phyloP scores from a whole-genome alignment of 176 grass and related monocot genomes.

The Triticum turgidum region DNA sequence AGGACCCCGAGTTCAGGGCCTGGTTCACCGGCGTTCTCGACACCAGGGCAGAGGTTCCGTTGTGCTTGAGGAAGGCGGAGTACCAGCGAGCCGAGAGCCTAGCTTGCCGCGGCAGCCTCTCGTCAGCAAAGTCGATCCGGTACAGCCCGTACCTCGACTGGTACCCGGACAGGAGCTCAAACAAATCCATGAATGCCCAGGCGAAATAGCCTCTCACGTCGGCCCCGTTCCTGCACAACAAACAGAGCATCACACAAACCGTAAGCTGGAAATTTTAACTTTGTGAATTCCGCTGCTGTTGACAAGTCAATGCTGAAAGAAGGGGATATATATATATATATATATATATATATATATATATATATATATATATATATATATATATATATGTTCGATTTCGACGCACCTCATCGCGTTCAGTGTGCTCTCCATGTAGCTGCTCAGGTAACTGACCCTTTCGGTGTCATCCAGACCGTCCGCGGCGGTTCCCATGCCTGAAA shows the following conservation, averaged over 20 bases:
- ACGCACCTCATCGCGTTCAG: conserved; percentile 48
- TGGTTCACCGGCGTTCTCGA: neutral
- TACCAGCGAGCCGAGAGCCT: conserved; percentile 51
- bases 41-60: neutral
- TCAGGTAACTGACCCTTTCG: conserved; percentile 52
- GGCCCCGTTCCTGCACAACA: conserved; percentile 47
- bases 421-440: conserved; percentile 33
- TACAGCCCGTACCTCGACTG: conserved; percentile 48
- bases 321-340: no score
- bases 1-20: neutral
- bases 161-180: conserved; percentile 47
- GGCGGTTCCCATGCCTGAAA: neutral
- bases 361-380: no score
- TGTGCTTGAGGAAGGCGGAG: conserved; percentile 36
- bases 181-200: conserved; percentile 63
- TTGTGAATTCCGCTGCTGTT: neutral
- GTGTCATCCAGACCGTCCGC: conserved; percentile 38
- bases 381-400: no score
- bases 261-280: no score
- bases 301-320: no score
- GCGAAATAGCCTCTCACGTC: conserved; percentile 66
- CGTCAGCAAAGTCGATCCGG: conserved; percentile 46
- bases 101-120: conserved; percentile 33
- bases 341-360: no score
- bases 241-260: neutral